Base-by-base conservation (phyloP, 805 yeast species). In the Komagataella phaffii region DNA sequence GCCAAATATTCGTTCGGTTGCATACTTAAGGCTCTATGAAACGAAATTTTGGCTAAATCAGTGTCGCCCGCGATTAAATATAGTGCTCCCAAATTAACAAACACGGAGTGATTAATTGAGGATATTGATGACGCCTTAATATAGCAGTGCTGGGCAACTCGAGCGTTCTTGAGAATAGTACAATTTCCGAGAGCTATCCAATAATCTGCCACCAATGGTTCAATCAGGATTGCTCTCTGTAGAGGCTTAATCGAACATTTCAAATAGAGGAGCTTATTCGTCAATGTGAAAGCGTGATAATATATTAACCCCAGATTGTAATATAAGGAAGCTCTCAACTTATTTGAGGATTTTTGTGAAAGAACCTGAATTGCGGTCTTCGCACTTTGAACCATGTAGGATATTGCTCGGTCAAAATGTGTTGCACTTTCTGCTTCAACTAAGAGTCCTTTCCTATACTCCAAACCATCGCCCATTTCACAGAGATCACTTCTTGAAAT, bases 101-200 rank as follows among this genome's bases (percentile, higher is more conserved):
- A 93, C 4, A 82, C 75, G 17, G 68, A 68, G 3, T 83, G 77
- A 52, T 85, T 86, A 51, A 79, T 77, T 6, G 85, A 77, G 49
- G 86, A 83, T 45, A 89, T 65, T 0, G 86, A 73, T 2, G 82
- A 67, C 0, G 97, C 90, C 55, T 87, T 84, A 58, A 93, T 85
- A 59, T 86, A 88, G 63, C 96, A 88, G 67, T 93, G 99, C 65
- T 93, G 99, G 0, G 97, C 73, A 6, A 88, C 85, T 49, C 77
- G 75, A 0, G 91, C 82, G 56, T 80, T 85, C 3, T 72, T 65
- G 3, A 79, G 67, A 51, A 82, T 73, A 6, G 88, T 78, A 0
- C 89, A 85, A 52, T 84, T 75, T 12, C 98, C 99, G 24, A 91
- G 70, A 0, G 86, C 83, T 51, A 79, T 72, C 99, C 99, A 93